A percentile compares a stretch with the other conserved stretches of the same genome.
Conservation (phyloP, 2,329 filamentous ascomycete species). For the Aspergillus alliaceus region DNA sequence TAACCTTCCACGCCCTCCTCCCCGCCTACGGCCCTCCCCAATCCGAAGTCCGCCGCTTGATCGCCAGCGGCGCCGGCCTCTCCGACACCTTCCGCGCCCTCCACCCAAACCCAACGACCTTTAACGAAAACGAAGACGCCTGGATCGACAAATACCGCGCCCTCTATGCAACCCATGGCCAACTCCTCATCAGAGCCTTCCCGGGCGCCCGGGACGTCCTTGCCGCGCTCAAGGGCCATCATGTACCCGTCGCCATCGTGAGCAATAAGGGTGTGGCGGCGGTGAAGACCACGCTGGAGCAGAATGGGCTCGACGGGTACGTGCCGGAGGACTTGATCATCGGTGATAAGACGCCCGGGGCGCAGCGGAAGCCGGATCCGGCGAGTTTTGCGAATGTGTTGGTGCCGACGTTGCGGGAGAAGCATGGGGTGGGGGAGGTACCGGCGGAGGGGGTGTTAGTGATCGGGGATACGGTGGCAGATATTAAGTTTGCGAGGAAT, state of each 20-base stretch:
- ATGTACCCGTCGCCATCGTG: constrained; percentile 21
- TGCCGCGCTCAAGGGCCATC: constrained; percentile 3
- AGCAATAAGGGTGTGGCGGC: constrained; percentile 25
- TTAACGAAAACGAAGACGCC: constrained; percentile 11
- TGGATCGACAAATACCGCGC: constrained; percentile 22
- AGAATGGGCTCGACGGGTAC: not conserved
- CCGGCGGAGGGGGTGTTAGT: constrained; percentile 6
- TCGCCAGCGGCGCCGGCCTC: constrained; percentile 12
- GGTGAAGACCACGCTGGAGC: constrained; percentile 12
- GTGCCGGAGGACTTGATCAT: constrained; percentile 13
- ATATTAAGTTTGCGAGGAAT: constrained; percentile 15
- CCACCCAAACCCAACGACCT: constrained; percentile 2
- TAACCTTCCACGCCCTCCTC: constrained; percentile 13
- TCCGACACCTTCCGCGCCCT: constrained; percentile 10
- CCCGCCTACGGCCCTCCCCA: constrained; percentile 1
- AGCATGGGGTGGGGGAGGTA: not conserved
- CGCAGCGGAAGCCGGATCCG: constrained; percentile 12
- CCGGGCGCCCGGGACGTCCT: constrained; percentile 17
- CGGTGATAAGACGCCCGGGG: constrained; percentile 9
- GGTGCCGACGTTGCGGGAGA: constrained; percentile 10
- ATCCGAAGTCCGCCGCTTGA: constrained; percentile 3
- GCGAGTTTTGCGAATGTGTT: constrained; percentile 14
- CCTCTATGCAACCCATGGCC: constrained; percentile 21
- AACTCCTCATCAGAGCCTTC: constrained; percentile 20
- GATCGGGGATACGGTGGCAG: constrained; percentile 16